Percentiles rank a stretch among this genome's conserved stretches.
Evolutionary conservation across 2,329 filamentous ascomycete genomes (phyloP).

Genomic region (Claviceps monticola): DNA sequence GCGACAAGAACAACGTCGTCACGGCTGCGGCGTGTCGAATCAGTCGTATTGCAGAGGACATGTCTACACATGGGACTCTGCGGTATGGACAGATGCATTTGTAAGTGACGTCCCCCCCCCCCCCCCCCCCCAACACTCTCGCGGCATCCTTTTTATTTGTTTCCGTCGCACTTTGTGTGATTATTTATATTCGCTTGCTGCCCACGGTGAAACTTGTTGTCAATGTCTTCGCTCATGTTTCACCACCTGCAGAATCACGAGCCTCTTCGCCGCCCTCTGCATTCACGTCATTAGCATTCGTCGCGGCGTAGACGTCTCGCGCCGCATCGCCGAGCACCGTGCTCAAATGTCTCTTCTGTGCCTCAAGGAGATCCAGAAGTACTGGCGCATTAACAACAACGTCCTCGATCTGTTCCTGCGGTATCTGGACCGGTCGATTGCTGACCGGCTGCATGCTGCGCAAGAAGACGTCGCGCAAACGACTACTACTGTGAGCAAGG

Average conservation of each 20-base stretch:
- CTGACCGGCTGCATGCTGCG: slow-evolving; percentile 18
- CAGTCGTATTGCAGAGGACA: slow-evolving; percentile 24
- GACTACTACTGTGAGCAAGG: neutral
- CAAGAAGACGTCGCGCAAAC: slow-evolving; percentile 5
- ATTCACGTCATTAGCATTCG: slow-evolving; percentile 24
- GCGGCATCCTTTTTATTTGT: too few species aligned
- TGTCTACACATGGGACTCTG: slow-evolving; percentile 20
- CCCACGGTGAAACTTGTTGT: too few species aligned
- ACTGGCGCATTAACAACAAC: slow-evolving; percentile 26
- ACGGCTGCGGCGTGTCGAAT: slow-evolving; percentile 20
- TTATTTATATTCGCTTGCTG: too few species aligned
- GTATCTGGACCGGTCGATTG: slow-evolving; percentile 24
- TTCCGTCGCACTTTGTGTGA: too few species aligned
- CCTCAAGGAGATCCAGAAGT: slow-evolving; percentile 25
- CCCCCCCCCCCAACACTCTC: too few species aligned
- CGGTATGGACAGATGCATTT: slow-evolving; percentile 25
- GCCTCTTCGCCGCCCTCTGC: slow-evolving; percentile 23
- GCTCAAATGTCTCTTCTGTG: slow-evolving; percentile 24
- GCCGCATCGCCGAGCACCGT: slow-evolving; percentile 22
- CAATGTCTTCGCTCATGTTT: neutral
- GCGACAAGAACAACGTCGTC: slow-evolving; percentile 16
- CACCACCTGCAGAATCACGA: slow-evolving; percentile 17
- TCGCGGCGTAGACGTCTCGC: slow-evolving; percentile 18
- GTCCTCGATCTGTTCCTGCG: slow-evolving; percentile 24
- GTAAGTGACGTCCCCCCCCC: slow-evolving; percentile 9